Conservation (phyloP, 2,329 filamentous ascomycete genomes). For the Botrytis sinoallii region DNA sequence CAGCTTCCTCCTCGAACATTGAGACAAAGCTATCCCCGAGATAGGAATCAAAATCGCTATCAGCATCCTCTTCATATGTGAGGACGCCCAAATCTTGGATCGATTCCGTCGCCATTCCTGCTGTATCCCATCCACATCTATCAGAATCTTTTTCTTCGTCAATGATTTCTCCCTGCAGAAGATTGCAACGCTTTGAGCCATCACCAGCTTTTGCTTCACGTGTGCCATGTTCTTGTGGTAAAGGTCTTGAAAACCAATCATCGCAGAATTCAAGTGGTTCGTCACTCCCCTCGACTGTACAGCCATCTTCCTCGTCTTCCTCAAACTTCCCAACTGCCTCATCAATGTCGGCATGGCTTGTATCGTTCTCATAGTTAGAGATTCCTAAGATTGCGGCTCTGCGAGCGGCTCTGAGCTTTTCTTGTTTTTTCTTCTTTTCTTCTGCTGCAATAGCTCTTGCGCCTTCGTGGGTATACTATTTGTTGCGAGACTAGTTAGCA, state of each 20-base stretch:
- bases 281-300: not conserved
- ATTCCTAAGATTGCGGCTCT: not conserved
- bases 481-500: not conserved
- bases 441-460: constrained; percentile 1
- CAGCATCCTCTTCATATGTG: not conserved
- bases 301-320: not conserved
- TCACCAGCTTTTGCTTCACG: not conserved
- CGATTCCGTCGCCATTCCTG: not conserved
- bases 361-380: not conserved
- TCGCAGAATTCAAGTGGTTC: constrained; percentile 5
- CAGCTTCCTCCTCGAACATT: not conserved
- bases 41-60: not conserved
- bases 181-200: not conserved
- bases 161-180: not conserved
- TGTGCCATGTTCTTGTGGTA: not conserved
- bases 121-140: not conserved
- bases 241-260: not conserved
- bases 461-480: not conserved
- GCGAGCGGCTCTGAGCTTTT: not conserved
- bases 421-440: not conserved
- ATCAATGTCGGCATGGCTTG: not conserved
- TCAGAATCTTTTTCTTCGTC: not conserved
- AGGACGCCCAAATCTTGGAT: not conserved
- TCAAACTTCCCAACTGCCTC: not conserved
- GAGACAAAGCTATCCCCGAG: not conserved